Evolutionary conservation across 202 grass and related monocot species (phyloP).

Genomic region (Carex arenaria): DNA sequence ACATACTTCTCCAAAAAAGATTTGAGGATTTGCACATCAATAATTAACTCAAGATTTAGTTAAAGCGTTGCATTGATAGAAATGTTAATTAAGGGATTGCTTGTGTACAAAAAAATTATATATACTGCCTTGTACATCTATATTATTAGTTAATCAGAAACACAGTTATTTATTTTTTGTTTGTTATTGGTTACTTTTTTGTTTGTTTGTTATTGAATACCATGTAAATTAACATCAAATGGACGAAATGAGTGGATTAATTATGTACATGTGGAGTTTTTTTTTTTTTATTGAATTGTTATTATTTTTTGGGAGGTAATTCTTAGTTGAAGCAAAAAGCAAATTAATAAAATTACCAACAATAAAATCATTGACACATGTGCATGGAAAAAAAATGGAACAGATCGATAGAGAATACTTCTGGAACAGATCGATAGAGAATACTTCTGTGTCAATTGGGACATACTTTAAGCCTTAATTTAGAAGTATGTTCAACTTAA

Average conservation of each 20-base stretch:
- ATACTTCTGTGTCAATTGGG: not conserved
- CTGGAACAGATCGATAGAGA: too few relatives aligned
- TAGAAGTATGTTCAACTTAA: not conserved
- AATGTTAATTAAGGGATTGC: not conserved
- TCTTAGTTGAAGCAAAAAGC: not conserved
- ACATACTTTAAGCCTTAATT: not conserved
- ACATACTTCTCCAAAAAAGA: not conserved
- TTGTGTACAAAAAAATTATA: constrained; percentile 26
- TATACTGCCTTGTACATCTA: not conserved
- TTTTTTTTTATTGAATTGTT: not conserved
- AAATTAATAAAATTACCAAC: not conserved
- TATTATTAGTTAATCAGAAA: constrained; percentile 23
- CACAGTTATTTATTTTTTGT: constrained; percentile 22
- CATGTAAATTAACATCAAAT: constrained; percentile 33
- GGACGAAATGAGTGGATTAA: constrained; percentile 12
- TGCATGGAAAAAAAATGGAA: not conserved
- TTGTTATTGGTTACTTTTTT: constrained; percentile 8
- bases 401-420: not conserved
- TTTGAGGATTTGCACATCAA: constrained; percentile 8
- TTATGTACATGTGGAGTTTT: constrained; percentile 23
- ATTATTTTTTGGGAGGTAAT: not conserved
- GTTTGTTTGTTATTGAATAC: constrained; percentile 28
- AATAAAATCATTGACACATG: not conserved
- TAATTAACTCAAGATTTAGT: not conserved
- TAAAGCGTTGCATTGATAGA: not conserved